A percentile compares a stretch with the other conserved stretches of the same genome.
Evolutionary conservation across 23 red algal species (phyloP).

Genomic region (Agarophyton chilense): DNA sequence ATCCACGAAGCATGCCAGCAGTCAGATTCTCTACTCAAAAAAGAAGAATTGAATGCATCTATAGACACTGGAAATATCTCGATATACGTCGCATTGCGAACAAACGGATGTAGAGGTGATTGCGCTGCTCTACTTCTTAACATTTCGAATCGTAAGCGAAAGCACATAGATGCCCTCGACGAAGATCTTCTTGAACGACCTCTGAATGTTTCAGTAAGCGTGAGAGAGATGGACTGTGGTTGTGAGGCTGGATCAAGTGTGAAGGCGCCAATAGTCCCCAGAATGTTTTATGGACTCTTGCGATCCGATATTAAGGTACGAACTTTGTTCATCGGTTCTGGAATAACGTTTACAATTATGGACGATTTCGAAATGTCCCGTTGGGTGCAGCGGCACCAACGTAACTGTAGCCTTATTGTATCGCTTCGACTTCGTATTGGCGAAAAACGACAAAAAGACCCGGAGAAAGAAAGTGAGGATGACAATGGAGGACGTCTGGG

Average conservation of each 20-base stretch:
- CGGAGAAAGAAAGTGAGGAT: not conserved
- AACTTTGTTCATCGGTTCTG: not conserved
- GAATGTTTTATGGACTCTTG: not conserved
- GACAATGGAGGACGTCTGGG: not conserved
- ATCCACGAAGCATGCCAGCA: not conserved
- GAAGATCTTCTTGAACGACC: not conserved
- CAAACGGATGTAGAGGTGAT: not conserved
- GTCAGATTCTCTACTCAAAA: not conserved
- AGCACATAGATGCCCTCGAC: not conserved
- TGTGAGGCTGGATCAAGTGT: not conserved
- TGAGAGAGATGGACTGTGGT: constrained; percentile 16
- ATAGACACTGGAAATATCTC: not conserved
- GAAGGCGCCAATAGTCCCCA: not conserved
- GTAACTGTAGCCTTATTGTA: not conserved
- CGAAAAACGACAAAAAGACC: not conserved
- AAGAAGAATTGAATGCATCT: not conserved
- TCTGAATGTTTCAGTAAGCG: not conserved
- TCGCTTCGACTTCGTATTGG: not conserved
- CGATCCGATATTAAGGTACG: not conserved
- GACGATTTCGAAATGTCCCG: constrained; percentile 1
- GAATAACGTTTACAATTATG: not conserved
- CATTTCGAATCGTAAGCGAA: not conserved
- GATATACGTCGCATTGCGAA: not conserved
- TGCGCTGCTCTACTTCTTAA: not conserved
- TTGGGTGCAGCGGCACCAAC: not conserved